Conservation (phyloP, 2,329 filamentous ascomycete species). For the Neofusicoccum sp. region DNA sequence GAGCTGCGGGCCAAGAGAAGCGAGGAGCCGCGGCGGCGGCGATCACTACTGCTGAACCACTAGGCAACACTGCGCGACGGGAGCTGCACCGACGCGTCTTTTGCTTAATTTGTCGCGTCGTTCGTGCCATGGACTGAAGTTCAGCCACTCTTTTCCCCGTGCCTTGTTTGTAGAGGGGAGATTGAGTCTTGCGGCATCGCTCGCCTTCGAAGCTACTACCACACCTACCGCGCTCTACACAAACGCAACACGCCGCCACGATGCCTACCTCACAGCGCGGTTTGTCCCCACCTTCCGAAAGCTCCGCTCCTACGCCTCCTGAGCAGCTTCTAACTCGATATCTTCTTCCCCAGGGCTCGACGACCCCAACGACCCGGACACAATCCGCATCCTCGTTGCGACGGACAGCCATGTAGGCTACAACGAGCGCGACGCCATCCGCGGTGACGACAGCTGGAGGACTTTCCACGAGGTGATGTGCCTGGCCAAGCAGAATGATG, state of each 20-base stretch:
- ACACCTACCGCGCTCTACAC: not conserved
- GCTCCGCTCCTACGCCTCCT: not conserved
- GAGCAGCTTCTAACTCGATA: not conserved
- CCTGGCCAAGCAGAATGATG: slow-evolving; percentile 80
- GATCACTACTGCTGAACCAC: not conserved
- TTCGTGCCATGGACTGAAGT: not conserved
- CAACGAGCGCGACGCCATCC: slow-evolving; percentile 86
- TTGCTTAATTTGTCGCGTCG: not conserved
- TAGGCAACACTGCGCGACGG: slow-evolving; percentile 11
- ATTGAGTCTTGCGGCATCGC: too few species aligned
- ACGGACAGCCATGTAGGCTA: slow-evolving; percentile 99
- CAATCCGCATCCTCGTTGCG: slow-evolving; percentile 88
- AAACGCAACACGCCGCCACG: not conserved
- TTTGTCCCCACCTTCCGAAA: not conserved
- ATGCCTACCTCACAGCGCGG: slow-evolving; percentile 26
- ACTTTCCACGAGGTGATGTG: slow-evolving; percentile 95
- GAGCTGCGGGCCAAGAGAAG: slow-evolving; percentile 3
- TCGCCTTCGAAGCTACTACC: too few species aligned
- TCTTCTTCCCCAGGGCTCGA: slow-evolving; percentile 33
- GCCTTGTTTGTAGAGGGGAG: too few species aligned
- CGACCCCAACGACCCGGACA: slow-evolving; percentile 58
- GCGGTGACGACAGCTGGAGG: slow-evolving; percentile 96
- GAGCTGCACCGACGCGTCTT: slow-evolving; percentile 15
- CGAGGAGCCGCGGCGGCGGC: not conserved
- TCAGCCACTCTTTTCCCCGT: not conserved